These are phyloP conservation scores for Fraxinus quadrangulata DNA, from an alignment of 257 asterid genomes.

Conservation along the genomic window DNA sequence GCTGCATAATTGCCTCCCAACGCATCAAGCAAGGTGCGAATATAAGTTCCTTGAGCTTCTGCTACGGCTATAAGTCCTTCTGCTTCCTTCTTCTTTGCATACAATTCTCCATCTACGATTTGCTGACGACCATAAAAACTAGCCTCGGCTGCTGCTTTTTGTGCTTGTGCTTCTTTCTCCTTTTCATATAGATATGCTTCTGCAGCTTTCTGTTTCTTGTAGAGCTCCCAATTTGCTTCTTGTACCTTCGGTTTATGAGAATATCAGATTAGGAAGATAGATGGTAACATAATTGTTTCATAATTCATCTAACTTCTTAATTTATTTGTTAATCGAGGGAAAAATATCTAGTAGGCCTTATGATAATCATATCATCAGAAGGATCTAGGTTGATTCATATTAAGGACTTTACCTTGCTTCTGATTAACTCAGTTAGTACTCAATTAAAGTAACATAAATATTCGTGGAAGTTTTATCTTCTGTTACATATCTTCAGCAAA, in stretches of 20 bases:
- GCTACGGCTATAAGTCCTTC: constrained; percentile 64
- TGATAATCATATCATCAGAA: not conserved
- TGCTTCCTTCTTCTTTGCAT: constrained; percentile 63
- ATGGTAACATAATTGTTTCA: not conserved
- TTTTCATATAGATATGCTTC: constrained; percentile 60
- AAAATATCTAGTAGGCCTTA: not conserved
- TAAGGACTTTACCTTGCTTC: not conserved
- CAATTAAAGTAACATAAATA: not conserved
- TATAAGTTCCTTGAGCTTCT: constrained; percentile 61
- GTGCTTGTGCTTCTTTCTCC: constrained; percentile 58
- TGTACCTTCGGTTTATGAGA: constrained; percentile 39
- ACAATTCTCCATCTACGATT: constrained; percentile 49
- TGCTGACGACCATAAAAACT: constrained; percentile 43
- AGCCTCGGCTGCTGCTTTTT: constrained; percentile 58
- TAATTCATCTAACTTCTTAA: not conserved
- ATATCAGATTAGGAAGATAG: not conserved
- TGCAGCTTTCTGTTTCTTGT: constrained; percentile 61
- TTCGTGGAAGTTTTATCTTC: not conserved
- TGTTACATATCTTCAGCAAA: not conserved
- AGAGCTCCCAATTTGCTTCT: constrained; percentile 70
- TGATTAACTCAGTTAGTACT: not conserved
- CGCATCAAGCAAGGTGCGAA: constrained; percentile 44
- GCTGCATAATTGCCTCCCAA: constrained; percentile 61
- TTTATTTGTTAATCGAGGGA: not conserved
- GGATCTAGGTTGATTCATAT: too few relatives aligned